Conservation (phyloP, 192 early-diverging fungal genomes). For the Haplosporangium gracile region DNA sequence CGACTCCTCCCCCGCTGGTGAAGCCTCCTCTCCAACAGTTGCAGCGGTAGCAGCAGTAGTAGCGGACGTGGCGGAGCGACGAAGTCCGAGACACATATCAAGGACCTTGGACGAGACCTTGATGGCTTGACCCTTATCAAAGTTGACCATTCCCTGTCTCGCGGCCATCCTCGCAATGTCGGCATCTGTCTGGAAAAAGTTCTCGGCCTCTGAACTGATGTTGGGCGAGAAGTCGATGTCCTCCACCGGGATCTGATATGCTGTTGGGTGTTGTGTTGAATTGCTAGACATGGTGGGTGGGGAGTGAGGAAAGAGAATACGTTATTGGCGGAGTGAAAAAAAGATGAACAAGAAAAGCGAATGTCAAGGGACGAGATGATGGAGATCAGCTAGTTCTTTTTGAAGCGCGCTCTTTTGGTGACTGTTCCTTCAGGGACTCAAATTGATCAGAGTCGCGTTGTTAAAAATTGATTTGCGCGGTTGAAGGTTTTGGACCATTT, state of each 20-base stretch:
- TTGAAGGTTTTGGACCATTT: neutral
- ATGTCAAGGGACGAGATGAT: neutral
- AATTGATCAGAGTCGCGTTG: neutral
- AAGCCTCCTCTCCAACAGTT: neutral
- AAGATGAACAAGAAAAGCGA: neutral
- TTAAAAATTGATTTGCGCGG: neutral
- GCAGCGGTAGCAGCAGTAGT: neutral
- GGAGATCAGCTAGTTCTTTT: neutral
- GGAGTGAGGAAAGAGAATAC: neutral
- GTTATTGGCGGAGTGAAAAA: neutral
- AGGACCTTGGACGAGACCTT: constrained; percentile 75
- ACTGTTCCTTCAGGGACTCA: neutral
- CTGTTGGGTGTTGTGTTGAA: neutral
- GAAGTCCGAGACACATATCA: constrained; percentile 51
- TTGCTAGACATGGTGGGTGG: neutral
- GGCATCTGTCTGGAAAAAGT: constrained; percentile 84
- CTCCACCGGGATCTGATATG: constrained; percentile 42
- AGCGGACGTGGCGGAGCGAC: neutral
- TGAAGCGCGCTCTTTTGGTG: neutral
- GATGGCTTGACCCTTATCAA: constrained; percentile 72
- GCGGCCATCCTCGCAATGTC: constrained; percentile 68
- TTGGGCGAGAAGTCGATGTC: constrained; percentile 65
- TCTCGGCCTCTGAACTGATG: constrained; percentile 66
- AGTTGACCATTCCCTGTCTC: constrained; percentile 68
- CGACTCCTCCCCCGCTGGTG: neutral